These are phyloP conservation scores for Daldinia sp. DNA, from an alignment of 2,329 filamentous ascomycete species.

Conservation along the genomic window DNA sequence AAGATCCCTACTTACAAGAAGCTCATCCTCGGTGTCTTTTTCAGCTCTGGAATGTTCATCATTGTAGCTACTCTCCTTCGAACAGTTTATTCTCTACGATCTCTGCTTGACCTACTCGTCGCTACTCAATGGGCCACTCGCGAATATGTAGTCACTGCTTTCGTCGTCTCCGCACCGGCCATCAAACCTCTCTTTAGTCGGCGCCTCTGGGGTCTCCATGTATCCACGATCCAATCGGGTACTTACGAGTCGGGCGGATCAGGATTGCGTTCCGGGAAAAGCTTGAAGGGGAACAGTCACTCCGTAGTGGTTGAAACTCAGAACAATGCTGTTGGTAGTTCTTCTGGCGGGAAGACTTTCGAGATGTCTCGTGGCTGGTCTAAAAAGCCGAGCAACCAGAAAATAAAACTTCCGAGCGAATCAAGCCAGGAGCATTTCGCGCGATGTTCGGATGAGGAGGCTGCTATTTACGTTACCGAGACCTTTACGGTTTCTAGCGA, in stretches of 20 bases:
- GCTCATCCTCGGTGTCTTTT: constrained; percentile 14
- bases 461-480: neutral
- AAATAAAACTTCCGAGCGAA: neutral
- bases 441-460: neutral
- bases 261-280: constrained; percentile 6
- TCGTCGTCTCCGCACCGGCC: constrained; percentile 24
- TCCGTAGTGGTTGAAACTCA: neutral
- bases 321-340: neutral
- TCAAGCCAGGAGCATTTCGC: neutral
- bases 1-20: constrained; percentile 8
- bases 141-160: constrained; percentile 22
- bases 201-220: constrained; percentile 19
- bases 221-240: neutral
- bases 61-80: constrained; percentile 25
- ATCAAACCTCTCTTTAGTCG: constrained; percentile 21
- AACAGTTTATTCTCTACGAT: constrained; percentile 20
- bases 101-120: constrained; percentile 19
- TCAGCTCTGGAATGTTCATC: constrained; percentile 23
- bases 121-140: constrained; percentile 25
- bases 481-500: neutral
- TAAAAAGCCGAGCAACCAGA: neutral
- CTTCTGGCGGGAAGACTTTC: neutral
- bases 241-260: constrained; percentile 9
- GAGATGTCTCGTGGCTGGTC: neutral
- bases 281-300: neutral